A percentile compares a stretch with the other conserved stretches of the same genome.
Conservation (phyloP, 495 filamentous ascomycete species). For the Paragyromitra xinjiangensis region DNA sequence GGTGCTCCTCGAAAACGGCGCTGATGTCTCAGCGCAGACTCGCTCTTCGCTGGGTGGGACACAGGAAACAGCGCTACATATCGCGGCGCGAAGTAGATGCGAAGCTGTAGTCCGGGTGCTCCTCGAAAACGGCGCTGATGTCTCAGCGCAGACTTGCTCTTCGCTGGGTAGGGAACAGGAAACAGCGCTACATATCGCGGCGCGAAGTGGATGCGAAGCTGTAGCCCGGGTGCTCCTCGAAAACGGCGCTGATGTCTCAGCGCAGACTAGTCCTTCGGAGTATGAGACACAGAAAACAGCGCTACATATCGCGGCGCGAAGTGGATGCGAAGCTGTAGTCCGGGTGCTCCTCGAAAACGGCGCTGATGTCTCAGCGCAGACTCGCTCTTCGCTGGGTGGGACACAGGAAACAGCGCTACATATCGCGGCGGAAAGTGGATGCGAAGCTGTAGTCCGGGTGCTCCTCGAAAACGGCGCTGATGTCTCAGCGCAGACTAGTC, state of each 20-base stretch:
- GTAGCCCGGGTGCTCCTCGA: not conserved
- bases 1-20: not conserved
- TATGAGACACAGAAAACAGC: not conserved
- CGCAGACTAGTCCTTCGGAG: no score
- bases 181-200: not conserved
- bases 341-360: not conserved
- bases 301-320: not conserved
- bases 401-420: not conserved
- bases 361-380: not conserved
- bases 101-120: no score
- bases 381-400: not conserved
- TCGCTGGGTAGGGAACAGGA: no score
- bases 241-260: not conserved
- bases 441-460: not conserved
- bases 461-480: slow-evolving; percentile 17
- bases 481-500: not conserved
- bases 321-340: not conserved
- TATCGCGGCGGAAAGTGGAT: not conserved
- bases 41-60: no score
- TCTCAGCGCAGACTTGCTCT: not conserved
- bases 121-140: no score
- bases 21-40: not conserved
- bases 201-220: not conserved
- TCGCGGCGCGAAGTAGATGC: no score
- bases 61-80: no score